Base-by-base conservation (phyloP, 768 basidiomycete genomes). In the Trametes meyenii region DNA sequence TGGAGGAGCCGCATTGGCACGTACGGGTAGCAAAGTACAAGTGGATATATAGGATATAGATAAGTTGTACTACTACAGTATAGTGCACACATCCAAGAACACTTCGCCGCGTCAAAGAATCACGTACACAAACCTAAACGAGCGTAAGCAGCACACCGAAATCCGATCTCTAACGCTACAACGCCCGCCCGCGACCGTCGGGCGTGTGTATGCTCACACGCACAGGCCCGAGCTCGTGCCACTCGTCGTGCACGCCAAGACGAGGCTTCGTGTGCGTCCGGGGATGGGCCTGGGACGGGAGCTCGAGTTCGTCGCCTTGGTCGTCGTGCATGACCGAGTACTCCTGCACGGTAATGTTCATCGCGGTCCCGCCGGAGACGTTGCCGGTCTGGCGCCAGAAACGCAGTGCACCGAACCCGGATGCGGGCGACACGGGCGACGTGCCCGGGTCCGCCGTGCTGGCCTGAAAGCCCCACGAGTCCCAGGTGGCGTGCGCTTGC, bases 281-380 rank as follows among this genome's bases (percentile, higher is more conserved):
- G n/a, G 33, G 17, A 14, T 23, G 55, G 55, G 19, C 16, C 24
- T 52, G 42, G 19, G 24, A n/a, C 29, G 44, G 29, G 17, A 35
- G 50, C 44, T 50, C 50, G 46, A 63, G 12, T 39, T 58, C 57
- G 12, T 58, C 57, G 50, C 58, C 62, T 8, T 40, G 58, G 53
- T 63, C 58, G 50, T 63, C 62, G 62, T 63, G 62, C 62, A 60
- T 42, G 39, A 59, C 49, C 24, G 61, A 62, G 53, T 55, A 63
- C 58, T 63, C 58, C 44, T 63, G 53, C 21, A 63, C 38, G 26
- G 62, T 44, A 53, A 63, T 56, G 50, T 55, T 59, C 44, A 60
- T 40, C 23, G 45, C 59, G 23, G 59, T 60, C 21, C 42, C 58
- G 1, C 13, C 42, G 38, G 51, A 24, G 23, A 56, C 56, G 26